phyloP scores from a whole-genome alignment of 2,329 filamentous ascomycete genomes.

The Raffaelea deltoideospora region DNA sequence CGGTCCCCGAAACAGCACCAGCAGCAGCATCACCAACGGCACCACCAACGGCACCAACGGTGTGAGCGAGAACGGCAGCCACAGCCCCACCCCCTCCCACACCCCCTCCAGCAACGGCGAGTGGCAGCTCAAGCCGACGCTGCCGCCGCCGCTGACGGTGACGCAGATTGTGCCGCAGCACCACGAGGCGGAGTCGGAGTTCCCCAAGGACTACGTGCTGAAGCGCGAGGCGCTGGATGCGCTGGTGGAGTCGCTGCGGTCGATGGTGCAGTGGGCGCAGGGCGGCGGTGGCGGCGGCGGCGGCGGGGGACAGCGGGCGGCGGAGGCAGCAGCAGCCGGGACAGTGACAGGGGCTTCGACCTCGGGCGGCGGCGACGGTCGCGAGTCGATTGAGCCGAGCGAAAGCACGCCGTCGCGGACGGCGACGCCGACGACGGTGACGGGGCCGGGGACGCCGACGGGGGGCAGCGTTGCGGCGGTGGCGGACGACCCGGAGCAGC shows the following conservation, averaged over 20 bases:
- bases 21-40: too few relatives aligned
- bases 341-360: conserved; percentile 37
- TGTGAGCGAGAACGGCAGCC: too few relatives aligned
- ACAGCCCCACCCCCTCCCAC: too few relatives aligned
- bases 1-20: too few relatives aligned
- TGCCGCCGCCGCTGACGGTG: conserved; percentile 76
- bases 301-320: conserved; percentile 32
- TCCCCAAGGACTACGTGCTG: conserved; percentile 78
- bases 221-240: conserved; percentile 83
- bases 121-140: conserved; percentile 73
- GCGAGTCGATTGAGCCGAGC: conserved; percentile 65
- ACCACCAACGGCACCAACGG: too few relatives aligned
- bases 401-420: conserved; percentile 48
- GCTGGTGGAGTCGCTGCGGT: conserved; percentile 75
- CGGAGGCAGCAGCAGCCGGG: conserved; percentile 19
- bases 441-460: conserved; percentile 2
- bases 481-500: conserved; percentile 82
- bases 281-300: conserved; percentile 42
- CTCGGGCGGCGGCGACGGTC: conserved; percentile 37
- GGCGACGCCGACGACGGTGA: conserved; percentile 42
- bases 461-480: conserved; percentile 63
- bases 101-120: conserved; percentile 46
- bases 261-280: conserved; percentile 81
- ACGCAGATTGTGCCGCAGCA: conserved; percentile 53
- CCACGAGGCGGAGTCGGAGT: conserved; percentile 48